A percentile compares a stretch with the other conserved stretches of the same genome.
Conservation (phyloP, 257 asterid genomes). For the Nicotiana paniculata region DNA sequence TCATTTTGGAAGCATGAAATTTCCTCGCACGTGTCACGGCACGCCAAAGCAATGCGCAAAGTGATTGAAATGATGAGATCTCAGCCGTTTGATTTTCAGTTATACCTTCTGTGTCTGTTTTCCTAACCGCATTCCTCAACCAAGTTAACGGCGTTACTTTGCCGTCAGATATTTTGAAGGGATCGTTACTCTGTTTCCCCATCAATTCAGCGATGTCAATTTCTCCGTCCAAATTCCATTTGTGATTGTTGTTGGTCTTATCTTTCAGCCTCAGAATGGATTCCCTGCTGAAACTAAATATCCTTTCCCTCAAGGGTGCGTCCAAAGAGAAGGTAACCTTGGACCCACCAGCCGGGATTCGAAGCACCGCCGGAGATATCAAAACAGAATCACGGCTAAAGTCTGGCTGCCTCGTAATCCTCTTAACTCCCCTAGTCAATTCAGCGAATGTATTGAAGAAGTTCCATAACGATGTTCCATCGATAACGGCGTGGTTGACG, state of each 20-base stretch:
- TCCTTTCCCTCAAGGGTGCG: constrained; percentile 16
- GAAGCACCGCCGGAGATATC: constrained; percentile 10
- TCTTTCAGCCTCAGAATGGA: constrained; percentile 8
- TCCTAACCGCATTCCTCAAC: not conserved
- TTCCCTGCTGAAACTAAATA: not conserved
- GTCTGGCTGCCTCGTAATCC: constrained; percentile 6
- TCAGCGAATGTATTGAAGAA: constrained; percentile 19
- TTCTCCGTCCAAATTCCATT: not conserved
- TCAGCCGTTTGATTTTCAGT: not conserved
- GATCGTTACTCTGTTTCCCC: constrained; percentile 14
- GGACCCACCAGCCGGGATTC: constrained; percentile 10
- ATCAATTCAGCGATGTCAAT: constrained; percentile 9
- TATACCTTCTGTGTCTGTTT: not conserved
- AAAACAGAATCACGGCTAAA: constrained; percentile 17
- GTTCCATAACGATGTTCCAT: constrained; percentile 19
- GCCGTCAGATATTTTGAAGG: not conserved
- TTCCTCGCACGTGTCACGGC: constrained; percentile 40
- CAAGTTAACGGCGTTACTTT: not conserved
- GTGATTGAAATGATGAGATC: constrained; percentile 34
- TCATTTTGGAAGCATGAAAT: constrained; percentile 15
- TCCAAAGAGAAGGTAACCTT: constrained; percentile 8
- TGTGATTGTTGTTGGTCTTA: constrained; percentile 2
- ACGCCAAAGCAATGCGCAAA: constrained; percentile 36
- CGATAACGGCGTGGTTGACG: constrained; percentile 22
- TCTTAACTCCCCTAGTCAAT: constrained; percentile 3